Base-by-base conservation (phyloP, 179 eudicot genomes). In the Sideroxylon spinosum region DNA sequence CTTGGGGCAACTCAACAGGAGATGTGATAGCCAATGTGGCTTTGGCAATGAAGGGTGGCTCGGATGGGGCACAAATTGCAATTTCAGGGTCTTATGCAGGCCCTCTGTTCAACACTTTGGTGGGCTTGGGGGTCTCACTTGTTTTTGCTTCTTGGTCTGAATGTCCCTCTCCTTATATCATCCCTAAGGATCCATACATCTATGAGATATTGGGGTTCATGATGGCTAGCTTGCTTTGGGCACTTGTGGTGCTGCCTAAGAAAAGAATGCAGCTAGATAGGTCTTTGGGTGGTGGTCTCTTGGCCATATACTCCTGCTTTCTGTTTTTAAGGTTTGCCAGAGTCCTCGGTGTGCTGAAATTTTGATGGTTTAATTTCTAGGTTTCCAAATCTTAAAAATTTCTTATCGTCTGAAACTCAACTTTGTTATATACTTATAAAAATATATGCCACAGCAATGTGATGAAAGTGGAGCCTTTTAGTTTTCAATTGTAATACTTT, bases 1-100 rank as follows among this genome's bases (percentile, higher is more conserved):
- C 95, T 52, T 91, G 95, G 95, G 95, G 95, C 19, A 91, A 91
- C 82, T 91, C 95, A 53, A 80, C 88, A 78, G 95, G 95, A 9
- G 95, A 91, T 75, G 56, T 91, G 65, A 88, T 88, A 63, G 79
- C 92, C 37, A 85, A 89, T 78, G 68, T 82, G 26, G 91, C 92
- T 0, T n/a, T 91, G 85, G 95, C 95, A 26, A 28, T 86, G 82
- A 88, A 89, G 46, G 95, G 95, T 26, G 95, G 89, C 48, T 65
- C 82, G 10, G 90, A 86, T 68, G 95, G 95, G 28, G 86, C 88
- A 2, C 95, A 91, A 79, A 87, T 89, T 28, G 95, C 95, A 8
- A 74, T 91, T 3, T 91, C 91, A 22, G 95, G 95, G 14, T 91
- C 92, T 79, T 91, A 91, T 59, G 95, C 95, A 0, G 95, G 92